Conservation (phyloP, 108 stramenopile species). For the Fistulifera pelliculosa region DNA sequence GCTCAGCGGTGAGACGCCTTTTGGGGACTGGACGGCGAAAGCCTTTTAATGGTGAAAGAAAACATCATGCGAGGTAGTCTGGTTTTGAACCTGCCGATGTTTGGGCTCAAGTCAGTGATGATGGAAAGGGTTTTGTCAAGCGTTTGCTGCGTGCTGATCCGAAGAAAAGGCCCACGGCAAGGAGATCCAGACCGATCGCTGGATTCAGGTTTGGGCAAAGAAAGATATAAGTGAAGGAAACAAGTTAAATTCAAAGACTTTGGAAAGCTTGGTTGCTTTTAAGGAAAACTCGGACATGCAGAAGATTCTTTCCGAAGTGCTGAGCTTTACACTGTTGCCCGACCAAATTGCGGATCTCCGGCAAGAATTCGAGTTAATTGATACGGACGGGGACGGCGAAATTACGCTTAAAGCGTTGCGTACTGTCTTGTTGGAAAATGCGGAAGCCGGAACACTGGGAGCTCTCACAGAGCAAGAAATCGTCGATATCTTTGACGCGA, state of each 20-base stretch:
- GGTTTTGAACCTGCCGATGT: slow-evolving; percentile 63
- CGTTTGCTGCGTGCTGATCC: slow-evolving; percentile 54
- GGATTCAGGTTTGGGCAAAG: slow-evolving; percentile 45
- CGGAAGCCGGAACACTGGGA: slow-evolving; percentile 47
- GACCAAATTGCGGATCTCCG: slow-evolving; percentile 69
- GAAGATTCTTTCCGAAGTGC: slow-evolving; percentile 67
- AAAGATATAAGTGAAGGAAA: slow-evolving; percentile 25
- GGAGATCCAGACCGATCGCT: slow-evolving; percentile 57
- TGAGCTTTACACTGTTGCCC: slow-evolving; percentile 76
- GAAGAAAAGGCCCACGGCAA: slow-evolving; percentile 50
- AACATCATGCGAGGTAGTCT: slow-evolving; percentile 11
- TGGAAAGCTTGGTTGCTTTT: slow-evolving; percentile 60
- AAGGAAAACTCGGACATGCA: slow-evolving; percentile 73
- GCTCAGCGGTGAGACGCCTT: slow-evolving; percentile 77
- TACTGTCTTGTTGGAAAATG: slow-evolving; percentile 48
- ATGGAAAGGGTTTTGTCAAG: slow-evolving; percentile 62
- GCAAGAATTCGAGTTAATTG: slow-evolving; percentile 70
- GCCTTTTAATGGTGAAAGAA: slow-evolving; percentile 17
- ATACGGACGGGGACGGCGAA: slow-evolving; percentile 70
- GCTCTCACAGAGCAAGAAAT: slow-evolving; percentile 67
- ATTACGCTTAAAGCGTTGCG: slow-evolving; percentile 54
- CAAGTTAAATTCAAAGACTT: slow-evolving; percentile 45
- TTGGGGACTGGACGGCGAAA: slow-evolving; percentile 78
- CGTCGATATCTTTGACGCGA: slow-evolving; percentile 61
- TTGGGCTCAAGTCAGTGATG: slow-evolving; percentile 59